Evolutionary conservation across 208 protist species (phyloP), one percentile per base, ranked within the genome.

Genomic region (Angomonas ambiguus): DNA sequence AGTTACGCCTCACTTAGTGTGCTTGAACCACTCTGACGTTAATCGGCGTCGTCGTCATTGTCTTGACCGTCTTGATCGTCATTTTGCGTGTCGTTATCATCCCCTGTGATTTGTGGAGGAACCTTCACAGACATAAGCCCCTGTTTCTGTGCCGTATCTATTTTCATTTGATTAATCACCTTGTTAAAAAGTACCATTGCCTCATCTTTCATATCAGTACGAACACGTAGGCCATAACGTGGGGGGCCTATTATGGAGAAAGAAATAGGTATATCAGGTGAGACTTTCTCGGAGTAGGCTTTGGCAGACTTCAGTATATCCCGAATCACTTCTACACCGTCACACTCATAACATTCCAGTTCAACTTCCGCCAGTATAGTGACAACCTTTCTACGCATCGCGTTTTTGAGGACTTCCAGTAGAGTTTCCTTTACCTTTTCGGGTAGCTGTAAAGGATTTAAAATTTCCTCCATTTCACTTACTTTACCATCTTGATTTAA

Each of bases 241-340:
- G 97, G 97, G 16, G 98, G 95, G 2, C 97, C 96, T 65, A 98
- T 88, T 38, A 99, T 92, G 38, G 88, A 98, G 42, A 98, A 95
- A 30, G 92, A 77, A 20, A 98, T 81, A 20, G 77, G 78, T 33
- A 96, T 87, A 27, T 82, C 51, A 3, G 82, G 77, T 4, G 84
- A 68, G 13, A 93, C 79, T 27, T 86, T 90, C n/a, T 80, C 85
- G 5, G 80, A 70, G 70, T 80, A 91, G 11, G 81, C 79, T 57
- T 96, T 77, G n/a, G 96, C 97, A 18, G 95, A 74, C 16, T 86
- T 58, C 1, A 99, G 86, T 0, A 98, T 93, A 8, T 89, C 74
- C 63, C 98, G 98, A 65, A 99, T 97, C 5, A 97, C 97, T 67
- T 99, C 94, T 57, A 99, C 98, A 59, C 98, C 98, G 76, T 98